Base-by-base conservation (phyloP, 179 eudicot genomes). In the Beta lomatogona region DNA sequence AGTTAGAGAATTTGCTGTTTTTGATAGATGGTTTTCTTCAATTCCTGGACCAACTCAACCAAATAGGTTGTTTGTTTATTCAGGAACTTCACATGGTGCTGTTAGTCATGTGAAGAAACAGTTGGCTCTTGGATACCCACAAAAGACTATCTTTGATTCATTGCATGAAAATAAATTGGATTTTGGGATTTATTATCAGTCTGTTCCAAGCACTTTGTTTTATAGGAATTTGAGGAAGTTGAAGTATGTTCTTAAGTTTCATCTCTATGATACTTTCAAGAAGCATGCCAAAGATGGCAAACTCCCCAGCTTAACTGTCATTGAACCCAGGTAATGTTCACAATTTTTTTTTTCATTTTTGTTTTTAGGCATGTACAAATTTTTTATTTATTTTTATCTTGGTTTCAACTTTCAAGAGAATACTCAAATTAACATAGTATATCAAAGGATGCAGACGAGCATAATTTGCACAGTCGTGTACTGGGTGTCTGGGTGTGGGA, bases 31-130 rank as follows among this genome's bases (percentile, higher is more conserved):
- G 99, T 95, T 95, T 81, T 88, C 91, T 6, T 91, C 95, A 5
- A 84, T 95, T 6, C 99, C 99, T 0, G 99, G 99, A 1, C 99
- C 99, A 19, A 95, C 99, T 1, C 99, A 95, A 55, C 99, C 99
- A 63, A 95, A 95, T 69, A 87, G 99, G 60, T 78, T 95, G 22
- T 95, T 94, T 78, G 92, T 95, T 3, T 95, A 92, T 86, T 94
- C 99, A 4, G 98, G 91, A 15, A 95, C 99, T 60, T 94, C 98
- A 44, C 95, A 93, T 81, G 99, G 99, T 1, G 96, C 99, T 5
- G 89, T 92, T 9, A 88, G 92, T 85, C 95, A 95, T 81, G 92
- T 92, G 58, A 95, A 90, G 85, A 92, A 83, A 73, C 99, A 93
- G 82, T 71, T 95, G 63, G 94, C 93, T 0, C 76, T 60, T 57